Evolutionary conservation across 306 rosid genomes (phyloP).

Genomic region (Cicer yamashitae): DNA sequence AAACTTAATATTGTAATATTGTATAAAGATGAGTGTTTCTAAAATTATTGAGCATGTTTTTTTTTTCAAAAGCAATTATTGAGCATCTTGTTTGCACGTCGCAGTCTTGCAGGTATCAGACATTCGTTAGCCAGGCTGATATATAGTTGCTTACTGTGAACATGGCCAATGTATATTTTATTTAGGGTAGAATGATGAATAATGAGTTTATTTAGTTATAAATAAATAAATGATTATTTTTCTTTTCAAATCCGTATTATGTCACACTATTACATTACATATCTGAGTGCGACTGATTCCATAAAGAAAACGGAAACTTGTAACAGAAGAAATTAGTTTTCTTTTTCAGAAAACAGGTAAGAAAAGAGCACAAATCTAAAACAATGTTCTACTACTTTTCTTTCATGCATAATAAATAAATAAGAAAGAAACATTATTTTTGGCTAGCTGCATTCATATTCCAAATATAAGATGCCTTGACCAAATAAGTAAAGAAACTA

Average conservation of each 20-base stretch:
- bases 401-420: not conserved
- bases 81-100: conserved; percentile 3
- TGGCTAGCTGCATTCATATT: conserved; percentile 11
- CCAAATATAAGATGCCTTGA: conserved; percentile 21
- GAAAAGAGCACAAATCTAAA: not conserved
- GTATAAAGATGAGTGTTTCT: no score
- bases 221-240: not conserved
- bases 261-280: not conserved
- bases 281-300: conserved; percentile 1
- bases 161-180: not conserved
- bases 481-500: conserved; percentile 12
- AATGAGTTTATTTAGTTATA: not conserved
- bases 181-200: not conserved
- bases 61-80: no score
- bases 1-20: no score
- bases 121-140: not conserved
- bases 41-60: no score
- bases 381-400: conserved; percentile 6
- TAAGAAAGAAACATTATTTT: not conserved
- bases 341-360: not conserved
- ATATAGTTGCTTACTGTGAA: not conserved
- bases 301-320: not conserved
- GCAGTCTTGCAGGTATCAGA: not conserved
- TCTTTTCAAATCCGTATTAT: not conserved
- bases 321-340: not conserved